Base-by-base conservation (phyloP, 106 monocot genomes). In the Allium cepa region DNA sequence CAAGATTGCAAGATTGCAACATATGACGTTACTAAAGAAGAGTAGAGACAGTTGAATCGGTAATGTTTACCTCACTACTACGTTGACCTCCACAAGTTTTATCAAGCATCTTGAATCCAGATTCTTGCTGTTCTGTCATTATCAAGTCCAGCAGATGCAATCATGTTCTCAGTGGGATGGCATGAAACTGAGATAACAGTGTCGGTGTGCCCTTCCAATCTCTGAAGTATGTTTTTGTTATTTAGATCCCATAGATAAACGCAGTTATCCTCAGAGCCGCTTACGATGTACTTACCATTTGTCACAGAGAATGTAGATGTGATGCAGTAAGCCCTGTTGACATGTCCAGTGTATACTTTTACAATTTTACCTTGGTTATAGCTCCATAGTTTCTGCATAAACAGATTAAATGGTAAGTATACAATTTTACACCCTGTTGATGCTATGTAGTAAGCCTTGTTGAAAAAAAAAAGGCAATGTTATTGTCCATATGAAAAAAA, bases 211-310 rank as follows among this genome's bases (percentile, higher is more conserved):
- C 96, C 96, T 84, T 89, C 88, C 68, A 89, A 74, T 79, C 80
- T 97, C 72, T 97, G 96, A 53, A 92, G 26, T 75, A 97, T 79
- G 55, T 97, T 81, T 73, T 80, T 97, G 63, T 84, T 78, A 79
- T 97, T 91, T 11, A 97, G 88, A 65, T 97, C 96, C 96, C 96
- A 97, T 17, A 97, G 65, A 64, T 89, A 92, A 4, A 92, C 79
- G 59, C 83, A 87, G 10, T 87, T 80, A 59, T 97, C 96, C 75
- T 97, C 96, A 45, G 96, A 97, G 10, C 92, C 92, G 67, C 86
- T 87, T 62, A 97, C 96, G 10, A 97, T 89, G 57, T 92, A 92
- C 68, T 89, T 97, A 14, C 82, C 92, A 77, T 82, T 88, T 68
- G 96, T 92, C 26, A 88, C 88, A 58, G 86, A 97, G 79, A 97